These are phyloP conservation scores for Isabelozyma rhagii DNA, from an alignment of 805 yeast genomes.

Conservation along the genomic window DNA sequence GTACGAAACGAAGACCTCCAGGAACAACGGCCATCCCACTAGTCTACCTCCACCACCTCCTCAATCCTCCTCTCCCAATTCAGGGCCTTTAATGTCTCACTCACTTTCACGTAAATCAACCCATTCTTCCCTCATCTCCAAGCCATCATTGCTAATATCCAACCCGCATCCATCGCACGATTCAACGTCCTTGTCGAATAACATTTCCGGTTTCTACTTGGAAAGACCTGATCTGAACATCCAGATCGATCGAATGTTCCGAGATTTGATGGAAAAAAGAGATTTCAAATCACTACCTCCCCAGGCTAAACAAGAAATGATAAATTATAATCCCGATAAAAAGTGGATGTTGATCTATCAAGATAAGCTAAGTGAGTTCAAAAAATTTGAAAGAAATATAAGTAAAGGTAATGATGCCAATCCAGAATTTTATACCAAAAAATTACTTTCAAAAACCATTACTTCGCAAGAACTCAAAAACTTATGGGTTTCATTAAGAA, in stretches of 20 bases:
- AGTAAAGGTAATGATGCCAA: conserved; percentile 31
- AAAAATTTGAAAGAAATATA: conserved; percentile 40
- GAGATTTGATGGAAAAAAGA: conserved; percentile 77
- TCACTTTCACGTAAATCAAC: conserved; percentile 19
- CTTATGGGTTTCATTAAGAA: conserved; percentile 86
- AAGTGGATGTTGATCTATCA: conserved; percentile 92
- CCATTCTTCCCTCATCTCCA: conserved; percentile 20
- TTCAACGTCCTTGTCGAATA: conserved; percentile 2
- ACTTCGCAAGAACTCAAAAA: conserved; percentile 70
- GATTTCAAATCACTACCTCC: conserved; percentile 71
- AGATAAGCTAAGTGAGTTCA: conserved; percentile 74
- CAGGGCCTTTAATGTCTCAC: neutral
- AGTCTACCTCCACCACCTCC: conserved; percentile 12
- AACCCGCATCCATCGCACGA: conserved; percentile 11
- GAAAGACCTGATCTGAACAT: conserved; percentile 66
- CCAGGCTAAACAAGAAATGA: conserved; percentile 73
- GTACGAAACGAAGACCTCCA: conserved; percentile 22
- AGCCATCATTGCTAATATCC: conserved; percentile 17
- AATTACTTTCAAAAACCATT: conserved; percentile 66
- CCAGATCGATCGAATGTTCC: conserved; percentile 71
- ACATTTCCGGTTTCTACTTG: conserved; percentile 29
- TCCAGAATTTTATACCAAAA: conserved; percentile 76
- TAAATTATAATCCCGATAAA: conserved; percentile 67
- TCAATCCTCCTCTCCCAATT: conserved; percentile 8
- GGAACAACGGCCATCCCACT: conserved; percentile 5